A percentile compares a stretch with the other conserved stretches of the same genome.
These are phyloP conservation scores for Pleurostoma richardsiae DNA, from an alignment of 2,329 filamentous ascomycete genomes.

Conservation along the genomic window DNA sequence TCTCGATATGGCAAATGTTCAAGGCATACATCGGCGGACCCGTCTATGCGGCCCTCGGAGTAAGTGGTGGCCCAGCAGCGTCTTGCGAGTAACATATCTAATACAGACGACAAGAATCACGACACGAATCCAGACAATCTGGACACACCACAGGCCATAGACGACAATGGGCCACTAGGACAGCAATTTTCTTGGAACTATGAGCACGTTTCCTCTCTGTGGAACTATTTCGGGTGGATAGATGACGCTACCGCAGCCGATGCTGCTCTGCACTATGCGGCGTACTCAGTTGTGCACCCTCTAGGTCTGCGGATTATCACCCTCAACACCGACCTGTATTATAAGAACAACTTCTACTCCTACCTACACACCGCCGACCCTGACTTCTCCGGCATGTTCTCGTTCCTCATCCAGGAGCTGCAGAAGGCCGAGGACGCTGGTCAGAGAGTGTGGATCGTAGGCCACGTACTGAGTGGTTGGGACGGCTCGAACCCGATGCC, in stretches of 20 bases:
- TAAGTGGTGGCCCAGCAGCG: background rate
- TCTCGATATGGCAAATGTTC: constrained; percentile 47
- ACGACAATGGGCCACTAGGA: constrained; percentile 38
- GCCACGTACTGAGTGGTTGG: constrained; percentile 48
- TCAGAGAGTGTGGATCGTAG: constrained; percentile 35
- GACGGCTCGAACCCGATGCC: constrained; percentile 48
- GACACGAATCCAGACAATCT: constrained; percentile 49
- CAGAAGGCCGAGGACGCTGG: constrained; percentile 32
- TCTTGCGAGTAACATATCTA: background rate
- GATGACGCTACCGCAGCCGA: constrained; percentile 33
- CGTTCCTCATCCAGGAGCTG: constrained; percentile 36
- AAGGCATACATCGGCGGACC: constrained; percentile 51
- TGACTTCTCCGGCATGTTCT: constrained; percentile 34
- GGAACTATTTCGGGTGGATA: constrained; percentile 53
- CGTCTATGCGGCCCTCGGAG: constrained; percentile 48
- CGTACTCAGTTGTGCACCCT: constrained; percentile 48
- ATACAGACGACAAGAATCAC: constrained; percentile 32
- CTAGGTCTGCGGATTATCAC: constrained; percentile 42
- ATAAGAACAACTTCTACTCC: constrained; percentile 35
- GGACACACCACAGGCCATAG: constrained; percentile 45
- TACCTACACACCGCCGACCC: constrained; percentile 30
- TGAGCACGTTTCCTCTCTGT: constrained; percentile 47
- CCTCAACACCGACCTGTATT: constrained; percentile 40
- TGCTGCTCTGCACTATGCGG: constrained; percentile 48
- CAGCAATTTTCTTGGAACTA: constrained; percentile 55